Conservation (phyloP, 306 rosid genomes). For the Carpinus fangiana region DNA sequence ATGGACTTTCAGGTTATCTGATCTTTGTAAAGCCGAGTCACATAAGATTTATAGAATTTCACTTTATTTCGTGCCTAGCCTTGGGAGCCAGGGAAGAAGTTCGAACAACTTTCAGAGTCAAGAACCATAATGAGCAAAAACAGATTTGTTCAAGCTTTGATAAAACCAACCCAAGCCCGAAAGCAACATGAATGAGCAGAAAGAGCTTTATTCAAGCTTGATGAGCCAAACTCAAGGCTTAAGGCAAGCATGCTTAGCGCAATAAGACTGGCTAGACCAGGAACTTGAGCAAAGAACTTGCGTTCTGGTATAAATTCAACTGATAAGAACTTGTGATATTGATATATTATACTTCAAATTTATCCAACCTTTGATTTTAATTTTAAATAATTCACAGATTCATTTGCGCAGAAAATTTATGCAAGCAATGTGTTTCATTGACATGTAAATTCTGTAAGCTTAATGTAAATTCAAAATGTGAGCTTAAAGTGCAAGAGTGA, state of each 20-base stretch:
- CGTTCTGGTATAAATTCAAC: not conserved
- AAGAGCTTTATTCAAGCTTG: not conserved
- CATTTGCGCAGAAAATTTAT: not conserved
- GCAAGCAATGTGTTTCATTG: not conserved
- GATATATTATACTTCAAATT: not conserved
- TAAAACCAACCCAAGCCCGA: not conserved
- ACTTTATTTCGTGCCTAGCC: not conserved
- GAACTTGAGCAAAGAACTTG: not conserved
- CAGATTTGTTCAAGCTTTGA: not conserved
- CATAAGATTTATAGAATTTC: not conserved
- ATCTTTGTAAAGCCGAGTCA: not conserved
- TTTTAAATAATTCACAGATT: not conserved
- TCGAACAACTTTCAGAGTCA: constrained; percentile 3
- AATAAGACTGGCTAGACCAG: not conserved
- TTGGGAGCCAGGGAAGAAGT: constrained; percentile 15
- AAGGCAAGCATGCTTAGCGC: not conserved
- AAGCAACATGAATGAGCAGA: constrained; percentile 7
- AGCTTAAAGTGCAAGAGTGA: not conserved
- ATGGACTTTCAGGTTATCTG: not conserved
- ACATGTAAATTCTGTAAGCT: not conserved
- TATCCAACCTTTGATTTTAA: not conserved
- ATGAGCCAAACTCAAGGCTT: not conserved
- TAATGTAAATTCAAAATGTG: not conserved
- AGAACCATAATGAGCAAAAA: not conserved
- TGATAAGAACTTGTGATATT: not conserved